Evolutionary conservation across 139 green algal genomes (phyloP).

Genomic region (Chlamydomonas sp.): DNA sequence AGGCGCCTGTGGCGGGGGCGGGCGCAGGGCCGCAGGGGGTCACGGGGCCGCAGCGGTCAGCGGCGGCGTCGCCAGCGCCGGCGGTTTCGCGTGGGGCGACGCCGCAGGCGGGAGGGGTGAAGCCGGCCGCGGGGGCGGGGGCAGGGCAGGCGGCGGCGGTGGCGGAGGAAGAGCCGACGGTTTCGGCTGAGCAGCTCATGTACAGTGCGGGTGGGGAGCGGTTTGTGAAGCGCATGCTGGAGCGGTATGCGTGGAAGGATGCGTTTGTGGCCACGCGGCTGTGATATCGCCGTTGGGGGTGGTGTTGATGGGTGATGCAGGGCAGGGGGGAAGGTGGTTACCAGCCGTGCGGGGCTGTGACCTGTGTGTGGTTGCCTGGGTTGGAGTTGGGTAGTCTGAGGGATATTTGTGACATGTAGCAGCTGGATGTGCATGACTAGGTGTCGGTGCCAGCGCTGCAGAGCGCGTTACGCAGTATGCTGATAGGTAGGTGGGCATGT

Average conservation of each 20-base stretch:
- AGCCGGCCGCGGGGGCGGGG: neutral
- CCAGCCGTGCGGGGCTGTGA: too few relatives aligned
- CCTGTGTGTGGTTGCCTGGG: too few relatives aligned
- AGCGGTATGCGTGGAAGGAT: slow-evolving; percentile 62
- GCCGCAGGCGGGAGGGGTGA: neutral
- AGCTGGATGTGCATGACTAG: too few relatives aligned
- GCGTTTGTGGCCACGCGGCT: slow-evolving; percentile 48
- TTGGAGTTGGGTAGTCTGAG: too few relatives aligned
- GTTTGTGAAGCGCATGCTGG: slow-evolving; percentile 59
- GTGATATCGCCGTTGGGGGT: neutral
- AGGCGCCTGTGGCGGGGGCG: neutral
- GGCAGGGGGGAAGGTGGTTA: too few relatives aligned
- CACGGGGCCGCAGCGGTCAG: neutral
- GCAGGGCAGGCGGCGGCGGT: neutral
- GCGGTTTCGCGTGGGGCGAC: neutral
- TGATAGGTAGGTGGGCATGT: too few relatives aligned
- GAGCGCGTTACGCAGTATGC: too few relatives aligned
- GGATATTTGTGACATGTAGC: too few relatives aligned
- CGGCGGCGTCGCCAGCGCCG: neutral
- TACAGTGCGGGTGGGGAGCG: slow-evolving; percentile 53
- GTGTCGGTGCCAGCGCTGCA: too few relatives aligned
- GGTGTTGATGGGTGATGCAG: neutral
- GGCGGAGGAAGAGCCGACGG: neutral
- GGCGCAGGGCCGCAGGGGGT: neutral
- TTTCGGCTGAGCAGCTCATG: slow-evolving; percentile 65